phyloP scores from a whole-genome alignment of 2,329 filamentous ascomycete species.

The Eutypa lata region DNA sequence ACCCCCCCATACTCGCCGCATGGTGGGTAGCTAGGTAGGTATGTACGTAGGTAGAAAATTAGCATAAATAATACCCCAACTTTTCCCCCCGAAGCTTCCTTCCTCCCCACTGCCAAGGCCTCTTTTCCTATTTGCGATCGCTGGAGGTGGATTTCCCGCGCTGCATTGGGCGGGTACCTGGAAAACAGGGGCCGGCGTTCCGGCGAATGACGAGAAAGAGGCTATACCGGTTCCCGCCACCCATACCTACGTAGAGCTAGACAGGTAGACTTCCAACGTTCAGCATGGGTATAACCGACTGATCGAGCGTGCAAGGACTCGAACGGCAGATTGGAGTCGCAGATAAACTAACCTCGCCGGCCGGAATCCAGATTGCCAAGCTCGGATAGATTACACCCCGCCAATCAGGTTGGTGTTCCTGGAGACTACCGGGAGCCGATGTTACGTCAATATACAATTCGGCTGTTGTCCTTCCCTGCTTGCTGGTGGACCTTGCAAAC shows the following conservation, averaged over 20 bases:
- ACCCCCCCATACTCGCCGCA: not conserved
- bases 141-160: constrained; percentile 17
- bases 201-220: constrained; percentile 7
- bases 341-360: not conserved
- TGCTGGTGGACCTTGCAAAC: not conserved
- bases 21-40: too few species aligned
- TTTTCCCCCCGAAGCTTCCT: constrained; percentile 9
- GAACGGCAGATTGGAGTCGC: not conserved
- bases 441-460: not conserved
- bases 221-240: too few species aligned
- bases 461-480: not conserved
- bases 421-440: not conserved
- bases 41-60: not conserved
- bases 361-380: not conserved
- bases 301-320: too few species aligned
- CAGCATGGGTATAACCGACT: too few species aligned
- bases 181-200: constrained; percentile 15
- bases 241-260: too few species aligned
- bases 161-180: constrained; percentile 4
- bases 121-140: constrained; percentile 16
- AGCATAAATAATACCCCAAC: constrained; percentile 4
- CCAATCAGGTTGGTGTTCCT: not conserved
- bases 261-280: too few species aligned
- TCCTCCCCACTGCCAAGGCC: constrained; percentile 14
- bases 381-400: not conserved